Conservation (phyloP, 2,329 filamentous ascomycete genomes). For the Pezicula radicicola region DNA sequence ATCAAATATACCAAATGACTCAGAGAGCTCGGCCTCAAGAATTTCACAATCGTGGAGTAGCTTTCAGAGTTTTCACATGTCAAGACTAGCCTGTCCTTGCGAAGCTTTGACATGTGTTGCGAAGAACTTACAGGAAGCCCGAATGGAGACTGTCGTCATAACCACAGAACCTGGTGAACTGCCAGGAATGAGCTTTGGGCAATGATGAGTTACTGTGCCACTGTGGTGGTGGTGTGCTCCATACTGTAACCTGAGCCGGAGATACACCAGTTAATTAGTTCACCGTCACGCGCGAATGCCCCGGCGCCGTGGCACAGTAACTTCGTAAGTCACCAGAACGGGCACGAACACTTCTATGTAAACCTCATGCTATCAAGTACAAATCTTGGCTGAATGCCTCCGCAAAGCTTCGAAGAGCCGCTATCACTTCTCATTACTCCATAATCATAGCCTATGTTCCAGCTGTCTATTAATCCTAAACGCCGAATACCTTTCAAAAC, state of each 20-base stretch:
- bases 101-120: not conserved
- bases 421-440: not conserved
- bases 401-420: not conserved
- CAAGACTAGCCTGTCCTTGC: not conserved
- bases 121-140: not conserved
- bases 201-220: too few species aligned
- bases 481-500: not conserved
- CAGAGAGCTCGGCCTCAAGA: not conserved
- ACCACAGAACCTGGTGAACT: too few species aligned
- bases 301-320: too few species aligned
- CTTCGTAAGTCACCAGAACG: too few species aligned
- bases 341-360: too few species aligned
- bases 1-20: not conserved
- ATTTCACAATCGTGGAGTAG: too few species aligned
- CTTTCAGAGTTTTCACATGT: not conserved
- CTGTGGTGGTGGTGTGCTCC: too few species aligned
- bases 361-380: not conserved
- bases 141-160: not conserved
- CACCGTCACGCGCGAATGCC: too few species aligned
- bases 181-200: too few species aligned
- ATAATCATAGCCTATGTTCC: not conserved
- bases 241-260: too few species aligned
- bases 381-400: not conserved
- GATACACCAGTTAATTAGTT: too few species aligned
- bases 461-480: not conserved